Evolutionary conservation across 1,284 basidiomycete species (phyloP).

Genomic region (Trichosporon ovoides): DNA sequence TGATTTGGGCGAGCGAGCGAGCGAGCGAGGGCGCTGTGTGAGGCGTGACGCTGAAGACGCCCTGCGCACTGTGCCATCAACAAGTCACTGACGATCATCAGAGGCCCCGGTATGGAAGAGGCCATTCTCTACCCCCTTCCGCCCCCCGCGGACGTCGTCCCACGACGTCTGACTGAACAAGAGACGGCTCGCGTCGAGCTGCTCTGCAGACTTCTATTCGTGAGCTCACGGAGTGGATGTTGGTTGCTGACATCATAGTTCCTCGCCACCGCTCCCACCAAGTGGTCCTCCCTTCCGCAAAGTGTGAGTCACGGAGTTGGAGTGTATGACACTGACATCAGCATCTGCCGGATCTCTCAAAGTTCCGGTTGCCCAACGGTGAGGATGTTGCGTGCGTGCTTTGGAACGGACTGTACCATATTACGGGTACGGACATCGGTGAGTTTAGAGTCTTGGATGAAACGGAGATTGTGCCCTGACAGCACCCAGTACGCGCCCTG

Average conservation of each 20-base stretch:
- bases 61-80: background rate
- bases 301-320: conserved; percentile 13
- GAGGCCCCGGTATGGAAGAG: conserved; percentile 23
- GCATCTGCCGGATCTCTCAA: conserved; percentile 64
- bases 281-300: conserved; percentile 35
- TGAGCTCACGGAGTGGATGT: conserved; percentile 22
- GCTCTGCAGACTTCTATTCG: conserved; percentile 45
- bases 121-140: conserved; percentile 24
- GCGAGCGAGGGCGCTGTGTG: background rate
- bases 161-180: conserved; percentile 28
- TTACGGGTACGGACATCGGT: conserved; percentile 69
- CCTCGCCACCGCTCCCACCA: conserved; percentile 64
- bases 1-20: background rate
- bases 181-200: conserved; percentile 36
- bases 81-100: conserved; percentile 8
- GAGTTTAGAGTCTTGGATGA: conserved; percentile 17
- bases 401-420: conserved; percentile 83
- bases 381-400: conserved; percentile 84
- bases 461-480: conserved; percentile 2
- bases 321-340: conserved; percentile 26
- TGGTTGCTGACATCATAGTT: conserved; percentile 51
- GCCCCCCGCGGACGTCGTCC: conserved; percentile 21
- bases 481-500: conserved; percentile 63
- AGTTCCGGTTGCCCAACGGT: conserved; percentile 73
- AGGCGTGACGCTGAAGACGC: background rate